A percentile compares a stretch with the other conserved stretches of the same genome.
Evolutionary conservation across 352 stramenopile genomes (phyloP).

Genomic region (Phytophthora constricta): DNA sequence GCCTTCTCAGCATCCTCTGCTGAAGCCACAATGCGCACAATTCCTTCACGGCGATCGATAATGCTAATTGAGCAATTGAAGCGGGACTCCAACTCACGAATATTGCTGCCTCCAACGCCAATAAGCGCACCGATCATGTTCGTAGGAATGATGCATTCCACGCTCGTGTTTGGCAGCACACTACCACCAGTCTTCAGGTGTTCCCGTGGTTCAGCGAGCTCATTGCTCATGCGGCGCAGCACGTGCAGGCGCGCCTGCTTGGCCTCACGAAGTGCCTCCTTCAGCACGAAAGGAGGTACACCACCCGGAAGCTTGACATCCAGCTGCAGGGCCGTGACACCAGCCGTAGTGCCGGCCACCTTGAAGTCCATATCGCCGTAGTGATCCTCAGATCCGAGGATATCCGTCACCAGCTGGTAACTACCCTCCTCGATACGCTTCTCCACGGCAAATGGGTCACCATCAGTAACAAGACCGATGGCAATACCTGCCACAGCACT

Average conservation of each 20-base stretch:
- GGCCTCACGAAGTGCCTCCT: slow-evolving; percentile 86
- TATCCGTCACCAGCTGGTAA: slow-evolving; percentile 96
- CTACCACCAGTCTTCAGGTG: slow-evolving; percentile 59
- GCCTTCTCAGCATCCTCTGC: slow-evolving; percentile 76
- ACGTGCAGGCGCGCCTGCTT: slow-evolving; percentile 83
- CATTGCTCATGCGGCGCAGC: slow-evolving; percentile 84
- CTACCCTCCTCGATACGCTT: slow-evolving; percentile 67
- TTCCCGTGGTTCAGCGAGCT: slow-evolving; percentile 64
- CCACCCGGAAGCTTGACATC: slow-evolving; percentile 95
- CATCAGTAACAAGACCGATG: slow-evolving; percentile 89
- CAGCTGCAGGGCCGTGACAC: slow-evolving; percentile 96
- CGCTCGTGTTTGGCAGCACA: slow-evolving; percentile 42
- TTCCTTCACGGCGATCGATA: slow-evolving; percentile 80
- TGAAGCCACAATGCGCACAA: slow-evolving; percentile 90
- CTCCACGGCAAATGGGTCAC: slow-evolving; percentile 57
- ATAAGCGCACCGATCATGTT: slow-evolving; percentile 72
- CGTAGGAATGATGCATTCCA: slow-evolving; percentile 71
- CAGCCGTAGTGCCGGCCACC: slow-evolving; percentile 88
- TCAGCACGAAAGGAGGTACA: slow-evolving; percentile 85
- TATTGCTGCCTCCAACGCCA: slow-evolving; percentile 74
- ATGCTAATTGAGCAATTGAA: slow-evolving; percentile 73
- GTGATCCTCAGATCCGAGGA: slow-evolving; percentile 97
- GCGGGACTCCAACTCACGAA: slow-evolving; percentile 73
- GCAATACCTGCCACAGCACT: slow-evolving; percentile 95
- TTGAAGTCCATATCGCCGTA: slow-evolving; percentile 99